phyloP scores from a whole-genome alignment of 306 rosid genomes.

The Ziziphus jujuba region DNA sequence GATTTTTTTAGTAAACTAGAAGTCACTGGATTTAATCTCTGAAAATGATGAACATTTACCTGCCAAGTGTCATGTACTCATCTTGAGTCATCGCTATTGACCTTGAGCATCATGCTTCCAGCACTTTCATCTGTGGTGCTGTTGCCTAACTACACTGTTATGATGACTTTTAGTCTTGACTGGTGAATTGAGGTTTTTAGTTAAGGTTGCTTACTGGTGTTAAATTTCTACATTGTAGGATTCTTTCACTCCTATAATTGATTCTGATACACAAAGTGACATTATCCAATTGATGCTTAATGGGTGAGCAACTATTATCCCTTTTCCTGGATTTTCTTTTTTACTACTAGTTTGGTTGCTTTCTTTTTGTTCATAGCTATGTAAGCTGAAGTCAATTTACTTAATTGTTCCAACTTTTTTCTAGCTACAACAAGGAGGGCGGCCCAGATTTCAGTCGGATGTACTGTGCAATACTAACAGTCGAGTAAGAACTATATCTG shows the following conservation, averaged over 20 bases:
- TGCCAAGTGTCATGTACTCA: background rate
- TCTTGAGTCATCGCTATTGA: background rate
- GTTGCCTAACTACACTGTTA: background rate
- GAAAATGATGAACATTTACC: background rate
- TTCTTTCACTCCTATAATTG: constrained; percentile 85
- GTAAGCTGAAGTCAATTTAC: background rate
- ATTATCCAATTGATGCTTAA: constrained; percentile 84
- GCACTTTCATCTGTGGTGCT: background rate
- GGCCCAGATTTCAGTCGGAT: constrained; percentile 91
- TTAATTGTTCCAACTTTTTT: constrained; percentile 14
- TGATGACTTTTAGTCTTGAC: background rate
- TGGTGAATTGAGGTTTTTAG: constrained; percentile 1
- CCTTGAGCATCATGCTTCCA: background rate
- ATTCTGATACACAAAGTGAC: constrained; percentile 72
- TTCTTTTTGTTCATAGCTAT: background rate
- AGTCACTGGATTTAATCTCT: no score
- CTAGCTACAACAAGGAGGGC: constrained; percentile 68
- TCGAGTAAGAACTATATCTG: constrained; percentile 57
- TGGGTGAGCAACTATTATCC: constrained; percentile 52
- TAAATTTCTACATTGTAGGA: constrained; percentile 48
- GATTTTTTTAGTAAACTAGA: no score
- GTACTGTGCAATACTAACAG: constrained; percentile 84
- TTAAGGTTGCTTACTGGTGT: background rate
- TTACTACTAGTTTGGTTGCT: constrained; percentile 8
- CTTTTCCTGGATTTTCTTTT: background rate